Evolutionary conservation across 768 basidiomycete genomes (phyloP), one percentile per base, ranked within the genome.

Genomic region (Hortiboletus campestris): DNA sequence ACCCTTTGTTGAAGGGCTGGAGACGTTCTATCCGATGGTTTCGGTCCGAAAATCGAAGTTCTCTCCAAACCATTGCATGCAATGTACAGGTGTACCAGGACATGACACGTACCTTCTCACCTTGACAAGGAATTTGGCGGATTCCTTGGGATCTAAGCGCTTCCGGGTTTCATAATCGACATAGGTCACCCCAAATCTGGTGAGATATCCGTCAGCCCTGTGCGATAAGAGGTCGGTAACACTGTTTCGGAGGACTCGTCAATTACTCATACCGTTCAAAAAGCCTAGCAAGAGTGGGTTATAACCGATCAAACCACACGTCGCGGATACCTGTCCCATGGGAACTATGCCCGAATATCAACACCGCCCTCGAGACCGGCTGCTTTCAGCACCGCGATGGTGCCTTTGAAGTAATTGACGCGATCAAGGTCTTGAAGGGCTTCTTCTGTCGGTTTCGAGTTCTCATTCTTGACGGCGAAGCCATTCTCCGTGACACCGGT

Each of bases 401-500:
- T 78, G 25, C 85, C 86, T 48, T 74, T 72, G 76, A 85, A 88
- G 70, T 86, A 88, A 59, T 83, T 76, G 53, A 87, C 80, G 38
- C 86, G 84, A 61, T 84, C 84, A n/a, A 66, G 70, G 64, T 87
- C 86, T 25, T 79, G 69, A 25, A 84, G 58, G 11, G 81, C 84
- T 55, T 82, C 72, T 51, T 82, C 80, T 8, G 81, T 75, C 79
- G 25, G 25, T 25, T 25, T 25, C 25, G 25, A 25, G 6, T 25
- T 25, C 68, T 88, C 87, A 55, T 81, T 77, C 66, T 85, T 86
- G 49, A 88, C 83, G 12, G 85, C 80, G 63, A 87, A 88, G 0
- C 86, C 84, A 63, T 88, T 89, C 72, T 89, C 85, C 2, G 85
- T 88, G n/a, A 88, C 83, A 62, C 84, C 85, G 48, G 32, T 14